Evolutionary conservation across 768 basidiomycete genomes (phyloP), one percentile per base, ranked within the genome.

Genomic region (Lentinus brumalis): DNA sequence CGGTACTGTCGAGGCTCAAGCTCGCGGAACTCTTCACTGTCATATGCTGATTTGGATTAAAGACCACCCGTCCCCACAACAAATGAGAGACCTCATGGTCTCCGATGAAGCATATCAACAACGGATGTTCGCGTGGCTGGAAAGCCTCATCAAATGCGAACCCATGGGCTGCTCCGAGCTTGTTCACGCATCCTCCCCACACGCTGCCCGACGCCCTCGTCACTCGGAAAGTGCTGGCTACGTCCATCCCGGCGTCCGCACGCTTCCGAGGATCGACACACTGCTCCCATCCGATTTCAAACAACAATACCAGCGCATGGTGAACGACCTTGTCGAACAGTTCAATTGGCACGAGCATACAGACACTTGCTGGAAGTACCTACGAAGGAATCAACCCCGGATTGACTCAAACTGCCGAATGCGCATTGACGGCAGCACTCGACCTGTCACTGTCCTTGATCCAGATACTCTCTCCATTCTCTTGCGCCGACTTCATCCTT

Each of bases 41-140:
- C 75, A 77, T 55, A 68, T 74, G 63, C 47, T 76, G 0, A 57
- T 71, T 2, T 75, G 71, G 75, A 35, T 76, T 0, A n/a, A 61
- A 30, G 72, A 70, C 0, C 61, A 66, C 35, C 63, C 66, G 6
- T 66, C 66, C 2, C 71, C 74, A 0, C 61, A 70, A n/a, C 49
- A 50, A 16, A 46, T 70, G 11, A 47, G 59, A 1, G 54, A 64
- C n/a, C 42, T 50, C n/a, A 55, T 69, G 55, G 21, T 14, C 8
- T 11, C 30, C 16, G 44, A 51, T 14, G 51, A 58, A 4, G n/a
- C 10, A 1, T 54, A 54, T n/a, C 2, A 29, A 31, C 29, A 16
- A 0, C 8, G 21, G 5, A 44, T 54, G 53, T 54, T 42, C 29
- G 1, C 21, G 1, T 54, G 53, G 53, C 40, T 54, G 11, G 53